Evolutionary conservation across 2,329 filamentous ascomycete genomes (phyloP), one percentile per base, ranked within the genome.

Genomic region (Monosporascus ibericus): DNA sequence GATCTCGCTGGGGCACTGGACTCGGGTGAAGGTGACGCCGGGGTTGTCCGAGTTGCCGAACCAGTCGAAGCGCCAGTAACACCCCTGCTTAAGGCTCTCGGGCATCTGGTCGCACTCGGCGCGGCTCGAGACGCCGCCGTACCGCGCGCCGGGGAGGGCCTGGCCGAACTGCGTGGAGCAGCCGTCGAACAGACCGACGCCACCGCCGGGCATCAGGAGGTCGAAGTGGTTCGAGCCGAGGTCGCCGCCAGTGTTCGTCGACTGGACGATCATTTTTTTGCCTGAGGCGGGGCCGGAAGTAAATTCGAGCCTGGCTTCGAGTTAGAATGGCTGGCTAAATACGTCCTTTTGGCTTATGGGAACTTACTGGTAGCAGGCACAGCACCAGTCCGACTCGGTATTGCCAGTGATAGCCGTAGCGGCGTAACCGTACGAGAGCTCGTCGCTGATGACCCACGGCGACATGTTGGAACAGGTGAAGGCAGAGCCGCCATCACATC

Each of bases 201-300:
- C 77, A 52, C 77, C 76, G 8, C 76, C 76, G 3, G 72, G 72
- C 38, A 74, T 72, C 63, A 72, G 49, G 22, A 81, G 56, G 65
- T 80, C 77, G 61, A 81, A 81, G 44, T 81, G 78, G 58, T 79
- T 79, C 25, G 61, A 57, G 36, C 70, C 71, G 3, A 81, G 68
- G 63, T 81, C 78, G 36, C 70, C 71, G 38, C 78, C 80, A 3
- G 78, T 82, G 62, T 83, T 83, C 5, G 78, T 81, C 18, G 76
- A 73, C 58, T 83, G 80, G 14, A 82, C 73, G 50, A 82, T 72
- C 75, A 82, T 79, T 48, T 72, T 75, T 68, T 82, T 82, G 40
- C 78, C 78, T 22, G 67, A 62, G 18, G 79, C 70, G 3, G 74
- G 63, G 5, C 73, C 73, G 49, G 62, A 66, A 0, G 70, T 72